Evolutionary conservation across 2,329 filamentous ascomycete species (phyloP).

Genomic region (Penicillium digitatum): DNA sequence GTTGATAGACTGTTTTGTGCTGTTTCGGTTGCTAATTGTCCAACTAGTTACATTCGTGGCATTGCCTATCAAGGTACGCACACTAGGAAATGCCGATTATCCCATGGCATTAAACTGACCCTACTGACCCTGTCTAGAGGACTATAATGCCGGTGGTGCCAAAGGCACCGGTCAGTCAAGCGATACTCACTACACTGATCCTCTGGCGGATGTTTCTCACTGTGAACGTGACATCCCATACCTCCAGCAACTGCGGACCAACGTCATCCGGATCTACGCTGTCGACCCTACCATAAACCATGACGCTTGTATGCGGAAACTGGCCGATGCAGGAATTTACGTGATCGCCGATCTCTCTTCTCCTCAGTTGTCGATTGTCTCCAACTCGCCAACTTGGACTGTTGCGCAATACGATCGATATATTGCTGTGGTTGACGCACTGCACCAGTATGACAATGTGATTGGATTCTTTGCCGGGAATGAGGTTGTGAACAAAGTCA

Average conservation of each 20-base stretch:
- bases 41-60: conserved; percentile 5
- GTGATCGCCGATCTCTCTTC: conserved; percentile 84
- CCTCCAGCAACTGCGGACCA: conserved; percentile 72
- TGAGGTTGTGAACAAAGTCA: conserved; percentile 79
- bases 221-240: conserved; percentile 83
- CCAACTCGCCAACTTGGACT: conserved; percentile 73
- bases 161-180: conserved; percentile 33
- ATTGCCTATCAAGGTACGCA: conserved; percentile 6
- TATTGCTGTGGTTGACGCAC: conserved; percentile 71
- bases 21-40: background rate
- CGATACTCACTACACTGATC: conserved; percentile 66
- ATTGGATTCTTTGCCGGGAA: conserved; percentile 97
- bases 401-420: conserved; percentile 73
- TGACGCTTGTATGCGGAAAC: conserved; percentile 72
- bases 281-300: conserved; percentile 76
- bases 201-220: conserved; percentile 63
- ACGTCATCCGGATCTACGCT: conserved; percentile 89
- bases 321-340: conserved; percentile 84
- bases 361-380: conserved; percentile 77
- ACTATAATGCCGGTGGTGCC: conserved; percentile 3
- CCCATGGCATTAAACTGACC: background rate
- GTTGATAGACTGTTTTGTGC: background rate
- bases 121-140: background rate
- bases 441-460: conserved; percentile 78
- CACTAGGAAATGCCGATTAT: background rate